These are phyloP conservation scores for Botrytis porri DNA, from an alignment of 2,329 filamentous ascomycete species.

Conservation along the genomic window DNA sequence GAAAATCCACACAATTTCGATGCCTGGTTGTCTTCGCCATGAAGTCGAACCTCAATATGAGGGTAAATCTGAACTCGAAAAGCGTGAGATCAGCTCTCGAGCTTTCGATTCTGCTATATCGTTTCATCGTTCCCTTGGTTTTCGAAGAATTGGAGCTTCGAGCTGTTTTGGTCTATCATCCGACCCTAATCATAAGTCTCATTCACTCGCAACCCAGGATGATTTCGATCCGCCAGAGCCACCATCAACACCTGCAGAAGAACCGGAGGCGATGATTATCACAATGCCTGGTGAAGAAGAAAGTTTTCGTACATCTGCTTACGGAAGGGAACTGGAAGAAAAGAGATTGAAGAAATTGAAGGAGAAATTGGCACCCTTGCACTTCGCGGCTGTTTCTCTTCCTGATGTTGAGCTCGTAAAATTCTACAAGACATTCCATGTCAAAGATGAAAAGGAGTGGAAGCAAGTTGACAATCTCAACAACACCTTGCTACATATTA, in stretches of 20 bases:
- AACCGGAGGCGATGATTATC: constrained; percentile 14
- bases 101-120: constrained; percentile 24
- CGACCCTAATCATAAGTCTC: constrained; percentile 33
- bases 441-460: constrained; percentile 15
- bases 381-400: constrained; percentile 21
- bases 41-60: constrained; percentile 32
- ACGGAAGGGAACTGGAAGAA: constrained; percentile 22
- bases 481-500: constrained; percentile 28
- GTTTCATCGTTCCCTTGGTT: constrained; percentile 35
- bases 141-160: constrained; percentile 38
- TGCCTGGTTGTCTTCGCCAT: constrained; percentile 24
- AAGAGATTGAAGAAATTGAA: constrained; percentile 4
- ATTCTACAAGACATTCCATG: constrained; percentile 13
- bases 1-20: constrained; percentile 26
- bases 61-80: constrained; percentile 27
- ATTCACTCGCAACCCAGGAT: constrained; percentile 22
- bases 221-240: constrained; percentile 30
- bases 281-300: constrained; percentile 19
- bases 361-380: neutral
- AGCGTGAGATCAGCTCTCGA: constrained; percentile 19
- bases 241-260: neutral
- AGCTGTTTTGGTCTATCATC: constrained; percentile 36
- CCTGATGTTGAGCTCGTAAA: constrained; percentile 26
- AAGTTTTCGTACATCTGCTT: constrained; percentile 9
- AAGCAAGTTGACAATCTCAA: constrained; percentile 18